phyloP scores from a whole-genome alignment of 2,329 filamentous ascomycete species.

The Aspergillus latus region DNA sequence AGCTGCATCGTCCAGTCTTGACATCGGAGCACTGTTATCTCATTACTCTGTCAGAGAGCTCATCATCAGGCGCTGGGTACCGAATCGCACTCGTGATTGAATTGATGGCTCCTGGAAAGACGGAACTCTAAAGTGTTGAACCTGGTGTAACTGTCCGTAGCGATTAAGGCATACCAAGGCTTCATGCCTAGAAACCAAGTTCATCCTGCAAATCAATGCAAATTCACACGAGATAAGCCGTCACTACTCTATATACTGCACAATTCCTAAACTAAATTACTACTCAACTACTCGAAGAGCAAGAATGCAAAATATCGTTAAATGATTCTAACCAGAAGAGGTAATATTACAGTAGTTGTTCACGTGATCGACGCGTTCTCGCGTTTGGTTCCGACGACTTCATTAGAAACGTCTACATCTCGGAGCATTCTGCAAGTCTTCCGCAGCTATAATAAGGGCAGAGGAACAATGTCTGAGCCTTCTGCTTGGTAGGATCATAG shows the following conservation, averaged over 20 bases:
- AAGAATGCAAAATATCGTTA: no score
- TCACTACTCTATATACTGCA: no score
- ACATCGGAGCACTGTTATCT: constrained; percentile 64
- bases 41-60: constrained; percentile 78
- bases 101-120: neutral
- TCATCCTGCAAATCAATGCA: no score
- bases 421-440: neutral
- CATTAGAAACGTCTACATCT: neutral
- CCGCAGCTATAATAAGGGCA: neutral
- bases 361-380: constrained; percentile 36
- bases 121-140: no score
- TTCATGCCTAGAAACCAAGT: no score
- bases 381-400: constrained; percentile 24
- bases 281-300: no score
- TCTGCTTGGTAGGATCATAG: no score
- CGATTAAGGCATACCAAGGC: neutral
- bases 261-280: no score
- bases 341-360: constrained; percentile 27
- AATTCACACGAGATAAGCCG: no score
- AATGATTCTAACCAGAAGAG: neutral
- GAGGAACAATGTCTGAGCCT: neutral
- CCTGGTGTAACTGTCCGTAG: neutral
- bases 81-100: constrained; percentile 71
- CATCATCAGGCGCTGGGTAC: constrained; percentile 77
- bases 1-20: constrained; percentile 39